phyloP scores from a whole-genome alignment of 805 yeast species.

The Wickerhamomyces subpelliculosus region DNA sequence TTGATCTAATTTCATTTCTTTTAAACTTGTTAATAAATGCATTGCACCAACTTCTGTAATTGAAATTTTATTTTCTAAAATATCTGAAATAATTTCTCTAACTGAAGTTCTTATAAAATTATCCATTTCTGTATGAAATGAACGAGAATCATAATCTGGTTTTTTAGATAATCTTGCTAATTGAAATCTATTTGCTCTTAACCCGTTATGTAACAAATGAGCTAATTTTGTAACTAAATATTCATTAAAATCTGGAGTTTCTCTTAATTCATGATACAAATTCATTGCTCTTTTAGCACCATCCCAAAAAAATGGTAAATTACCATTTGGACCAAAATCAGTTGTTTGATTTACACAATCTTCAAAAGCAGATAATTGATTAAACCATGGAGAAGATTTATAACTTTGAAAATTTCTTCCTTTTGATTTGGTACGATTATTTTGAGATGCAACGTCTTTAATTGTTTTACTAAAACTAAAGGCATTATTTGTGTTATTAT shows the following conservation, averaged over 20 bases:
- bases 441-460: conserved; percentile 22
- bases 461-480: conserved; percentile 20
- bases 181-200: conserved; percentile 49
- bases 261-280: conserved; percentile 39
- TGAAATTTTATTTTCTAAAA: conserved; percentile 35
- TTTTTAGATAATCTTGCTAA: conserved; percentile 49
- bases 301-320: conserved; percentile 43
- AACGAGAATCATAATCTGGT: conserved; percentile 53
- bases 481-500: conserved; percentile 16
- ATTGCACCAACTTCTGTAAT: conserved; percentile 49
- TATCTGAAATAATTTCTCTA: conserved; percentile 45
- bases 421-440: conserved; percentile 6
- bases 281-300: conserved; percentile 45
- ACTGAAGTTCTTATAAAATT: conserved; percentile 41
- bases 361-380: conserved; percentile 45
- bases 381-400: conserved; percentile 38
- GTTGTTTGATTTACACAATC: conserved; percentile 29
- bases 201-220: conserved; percentile 46
- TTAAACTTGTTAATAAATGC: conserved; percentile 49
- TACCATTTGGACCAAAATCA: conserved; percentile 7
- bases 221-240: conserved; percentile 42
- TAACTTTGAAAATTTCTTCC: conserved; percentile 6
- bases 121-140: conserved; percentile 48
- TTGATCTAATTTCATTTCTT: conserved; percentile 51
- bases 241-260: conserved; percentile 40